phyloP scores from a whole-genome alignment of 139 green algal species.

The Chlorella sp. region DNA sequence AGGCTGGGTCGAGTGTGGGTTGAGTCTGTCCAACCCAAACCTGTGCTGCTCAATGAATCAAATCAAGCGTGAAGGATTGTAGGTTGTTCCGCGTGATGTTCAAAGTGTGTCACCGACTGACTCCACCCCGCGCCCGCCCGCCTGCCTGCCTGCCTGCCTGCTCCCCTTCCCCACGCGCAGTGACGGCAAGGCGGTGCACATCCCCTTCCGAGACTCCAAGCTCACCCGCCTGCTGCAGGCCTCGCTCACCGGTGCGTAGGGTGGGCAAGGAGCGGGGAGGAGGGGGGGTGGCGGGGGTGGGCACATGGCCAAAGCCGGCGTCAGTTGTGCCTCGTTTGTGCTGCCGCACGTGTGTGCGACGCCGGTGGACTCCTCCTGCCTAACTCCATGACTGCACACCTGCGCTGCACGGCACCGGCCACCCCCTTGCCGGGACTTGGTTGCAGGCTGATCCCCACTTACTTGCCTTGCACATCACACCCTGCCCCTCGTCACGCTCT shows the following conservation, averaged over 20 bases:
- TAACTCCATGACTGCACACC: not conserved
- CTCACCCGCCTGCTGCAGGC: slow-evolving; percentile 84
- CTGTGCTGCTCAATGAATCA: no score
- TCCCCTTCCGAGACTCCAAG: slow-evolving; percentile 93
- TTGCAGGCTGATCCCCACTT: no score
- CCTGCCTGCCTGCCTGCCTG: not conserved
- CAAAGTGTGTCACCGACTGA: no score
- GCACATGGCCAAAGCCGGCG: not conserved
- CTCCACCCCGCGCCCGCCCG: no score
- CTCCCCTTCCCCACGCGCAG: not conserved
- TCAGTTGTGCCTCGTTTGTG: not conserved
- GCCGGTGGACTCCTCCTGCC: not conserved
- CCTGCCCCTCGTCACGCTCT: no score
- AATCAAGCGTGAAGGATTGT: no score
- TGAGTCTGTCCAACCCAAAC: no score
- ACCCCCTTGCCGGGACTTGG: not conserved
- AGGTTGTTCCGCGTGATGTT: no score
- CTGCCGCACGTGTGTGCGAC: not conserved
- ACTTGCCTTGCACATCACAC: no score
- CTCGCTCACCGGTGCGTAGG: slow-evolving; percentile 27
- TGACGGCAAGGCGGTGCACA: slow-evolving; percentile 70
- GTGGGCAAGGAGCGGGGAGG: slow-evolving; percentile 30
- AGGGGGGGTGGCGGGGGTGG: not conserved
- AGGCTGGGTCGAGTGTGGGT: no score
- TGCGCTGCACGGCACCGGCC: not conserved